These are phyloP conservation scores for Suaeda aralocaspica DNA, from an alignment of 148 eudicot species.

Conservation along the genomic window DNA sequence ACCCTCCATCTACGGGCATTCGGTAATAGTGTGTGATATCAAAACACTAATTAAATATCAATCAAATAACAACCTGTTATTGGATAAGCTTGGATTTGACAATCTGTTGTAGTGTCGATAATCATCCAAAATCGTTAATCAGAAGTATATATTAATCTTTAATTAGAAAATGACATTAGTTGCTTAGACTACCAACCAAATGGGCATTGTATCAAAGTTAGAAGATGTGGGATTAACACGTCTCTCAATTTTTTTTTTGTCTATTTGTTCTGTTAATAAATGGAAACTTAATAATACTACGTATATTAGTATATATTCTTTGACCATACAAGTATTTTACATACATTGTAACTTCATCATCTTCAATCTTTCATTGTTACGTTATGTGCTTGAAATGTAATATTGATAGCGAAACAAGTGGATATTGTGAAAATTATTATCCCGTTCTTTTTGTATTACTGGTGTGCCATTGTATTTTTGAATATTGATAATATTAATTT, in stretches of 20 bases:
- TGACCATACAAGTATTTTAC: neutral
- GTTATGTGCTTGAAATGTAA: neutral
- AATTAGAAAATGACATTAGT: conserved; percentile 1
- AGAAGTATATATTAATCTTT: neutral
- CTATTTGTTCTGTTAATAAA: too few relatives aligned
- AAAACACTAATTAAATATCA: neutral
- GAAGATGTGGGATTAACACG: neutral
- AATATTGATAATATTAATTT: too few relatives aligned
- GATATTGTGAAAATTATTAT: neutral
- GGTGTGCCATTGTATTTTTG: too few relatives aligned
- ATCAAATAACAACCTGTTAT: neutral
- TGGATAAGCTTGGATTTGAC: neutral
- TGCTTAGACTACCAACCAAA: neutral
- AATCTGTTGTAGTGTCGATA: neutral
- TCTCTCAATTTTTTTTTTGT: neutral
- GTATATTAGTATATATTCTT: neutral
- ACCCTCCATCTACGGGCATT: too few relatives aligned
- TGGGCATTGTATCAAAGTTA: neutral
- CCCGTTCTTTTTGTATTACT: neutral
- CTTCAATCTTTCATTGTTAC: neutral
- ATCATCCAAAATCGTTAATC: neutral
- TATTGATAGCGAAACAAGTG: neutral
- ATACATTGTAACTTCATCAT: too few relatives aligned
- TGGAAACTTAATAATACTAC: too few relatives aligned
- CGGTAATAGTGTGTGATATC: neutral